phyloP scores from a whole-genome alignment of 2,329 filamentous ascomycete species.

The Nothomitra cinnamomea region DNA sequence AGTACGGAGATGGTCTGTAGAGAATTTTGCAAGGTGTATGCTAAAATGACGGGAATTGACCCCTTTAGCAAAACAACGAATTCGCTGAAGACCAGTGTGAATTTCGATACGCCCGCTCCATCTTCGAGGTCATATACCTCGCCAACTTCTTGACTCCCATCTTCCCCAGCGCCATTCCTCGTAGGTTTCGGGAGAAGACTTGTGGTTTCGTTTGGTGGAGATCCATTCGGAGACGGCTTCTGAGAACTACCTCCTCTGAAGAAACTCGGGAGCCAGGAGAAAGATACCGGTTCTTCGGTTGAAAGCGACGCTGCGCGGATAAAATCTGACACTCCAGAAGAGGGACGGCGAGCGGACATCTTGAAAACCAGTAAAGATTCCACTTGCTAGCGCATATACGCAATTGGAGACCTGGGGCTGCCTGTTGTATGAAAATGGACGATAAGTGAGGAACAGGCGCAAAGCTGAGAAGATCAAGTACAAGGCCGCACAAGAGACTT shows the following conservation, averaged over 20 bases:
- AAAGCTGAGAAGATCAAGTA: not conserved
- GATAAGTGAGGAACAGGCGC: not conserved
- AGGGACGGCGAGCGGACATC: not conserved
- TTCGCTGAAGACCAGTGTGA: constrained; percentile 33
- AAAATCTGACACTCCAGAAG: not conserved
- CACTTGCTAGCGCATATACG: not conserved
- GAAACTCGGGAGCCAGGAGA: constrained; percentile 1
- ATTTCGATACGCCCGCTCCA: constrained; percentile 16
- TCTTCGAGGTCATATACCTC: constrained; percentile 24
- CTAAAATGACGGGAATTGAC: constrained; percentile 63
- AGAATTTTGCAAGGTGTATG: constrained; percentile 73
- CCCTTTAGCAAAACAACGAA: constrained; percentile 50
- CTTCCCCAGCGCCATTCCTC: constrained; percentile 3
- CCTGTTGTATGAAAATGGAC: too few relatives aligned
- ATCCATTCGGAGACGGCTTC: not conserved
- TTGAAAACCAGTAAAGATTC: not conserved
- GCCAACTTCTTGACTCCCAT: constrained; percentile 20
- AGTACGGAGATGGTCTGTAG: constrained; percentile 70
- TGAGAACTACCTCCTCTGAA: not conserved
- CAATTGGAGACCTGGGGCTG: not conserved
- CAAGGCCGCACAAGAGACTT: too few relatives aligned
- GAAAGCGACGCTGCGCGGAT: not conserved
- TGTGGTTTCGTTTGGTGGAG: constrained; percentile 20
- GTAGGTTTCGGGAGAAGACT: constrained; percentile 24
- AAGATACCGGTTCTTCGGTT: not conserved